These are phyloP conservation scores for Magnolia officinalis DNA, from an alignment of 164 flowering plant genomes.

Conservation along the genomic window DNA sequence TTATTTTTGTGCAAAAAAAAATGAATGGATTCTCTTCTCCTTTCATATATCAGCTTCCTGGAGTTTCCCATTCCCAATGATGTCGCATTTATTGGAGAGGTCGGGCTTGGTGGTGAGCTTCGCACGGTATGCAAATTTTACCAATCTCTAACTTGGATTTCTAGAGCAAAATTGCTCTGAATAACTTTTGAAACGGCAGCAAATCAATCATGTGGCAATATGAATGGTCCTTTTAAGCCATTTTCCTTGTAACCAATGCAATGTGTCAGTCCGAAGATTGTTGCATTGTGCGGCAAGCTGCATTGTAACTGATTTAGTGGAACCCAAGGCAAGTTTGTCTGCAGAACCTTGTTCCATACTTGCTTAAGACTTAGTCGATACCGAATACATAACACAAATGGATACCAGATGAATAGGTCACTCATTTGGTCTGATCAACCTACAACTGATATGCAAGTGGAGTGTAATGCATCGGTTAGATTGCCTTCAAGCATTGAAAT, in stretches of 20 bases:
- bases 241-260: background rate
- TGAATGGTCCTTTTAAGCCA: background rate
- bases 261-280: no score
- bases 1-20: background rate
- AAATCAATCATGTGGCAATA: background rate
- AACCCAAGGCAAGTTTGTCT: background rate
- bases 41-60: constrained; percentile 51
- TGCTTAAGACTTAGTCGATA: no score
- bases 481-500: background rate
- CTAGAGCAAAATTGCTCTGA: no score
- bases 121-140: constrained; percentile 56
- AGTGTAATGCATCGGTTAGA: background rate
- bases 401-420: background rate
- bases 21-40: background rate
- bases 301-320: background rate
- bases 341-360: background rate
- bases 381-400: no score
- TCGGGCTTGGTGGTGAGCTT: constrained; percentile 94
- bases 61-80: constrained; percentile 75
- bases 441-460: background rate
- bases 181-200: background rate
- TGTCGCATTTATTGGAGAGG: constrained; percentile 90
- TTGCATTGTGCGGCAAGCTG: background rate
- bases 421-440: background rate
- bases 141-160: background rate